Evolutionary conservation across 2,329 filamentous ascomycete genomes (phyloP).

Genomic region (Exophiala calicioides): DNA sequence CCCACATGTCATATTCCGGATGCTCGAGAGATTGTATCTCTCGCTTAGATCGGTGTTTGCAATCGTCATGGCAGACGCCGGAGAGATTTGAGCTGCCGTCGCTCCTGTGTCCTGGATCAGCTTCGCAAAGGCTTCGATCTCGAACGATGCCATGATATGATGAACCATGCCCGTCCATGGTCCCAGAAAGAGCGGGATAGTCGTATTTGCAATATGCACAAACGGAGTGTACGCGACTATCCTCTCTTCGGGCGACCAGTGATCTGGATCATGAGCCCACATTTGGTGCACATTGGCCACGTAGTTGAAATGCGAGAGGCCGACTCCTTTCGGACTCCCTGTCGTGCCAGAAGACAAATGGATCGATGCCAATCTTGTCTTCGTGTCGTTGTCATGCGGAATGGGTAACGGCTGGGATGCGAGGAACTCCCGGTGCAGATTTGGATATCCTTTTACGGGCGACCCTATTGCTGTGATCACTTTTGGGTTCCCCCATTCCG

Average conservation of each 20-base stretch:
- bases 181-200: conserved; percentile 68
- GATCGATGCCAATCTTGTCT: conserved; percentile 41
- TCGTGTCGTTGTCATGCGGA: conserved; percentile 41
- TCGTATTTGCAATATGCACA: conserved; percentile 87
- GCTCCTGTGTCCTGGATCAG: conserved; percentile 73
- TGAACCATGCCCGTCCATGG: conserved; percentile 66
- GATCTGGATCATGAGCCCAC: conserved; percentile 49
- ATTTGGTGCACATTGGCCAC: conserved; percentile 69
- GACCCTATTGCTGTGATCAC: conserved; percentile 40
- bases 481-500: conserved; percentile 39
- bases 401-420: conserved; percentile 36
- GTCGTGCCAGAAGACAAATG: conserved; percentile 76
- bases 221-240: conserved; percentile 80
- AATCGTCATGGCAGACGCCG: conserved; percentile 76
- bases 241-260: conserved; percentile 59
- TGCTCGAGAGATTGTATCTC: conserved; percentile 82
- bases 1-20: conserved; percentile 77
- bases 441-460: conserved; percentile 6
- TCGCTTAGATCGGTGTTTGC: conserved; percentile 74
- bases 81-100: conserved; percentile 78
- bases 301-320: conserved; percentile 80
- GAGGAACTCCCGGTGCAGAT: conserved; percentile 37
- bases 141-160: conserved; percentile 76
- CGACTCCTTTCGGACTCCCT: conserved; percentile 86
- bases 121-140: conserved; percentile 74